phyloP scores from a whole-genome alignment of 495 filamentous ascomycete species.

The Corynascus novoguineensis region DNA sequence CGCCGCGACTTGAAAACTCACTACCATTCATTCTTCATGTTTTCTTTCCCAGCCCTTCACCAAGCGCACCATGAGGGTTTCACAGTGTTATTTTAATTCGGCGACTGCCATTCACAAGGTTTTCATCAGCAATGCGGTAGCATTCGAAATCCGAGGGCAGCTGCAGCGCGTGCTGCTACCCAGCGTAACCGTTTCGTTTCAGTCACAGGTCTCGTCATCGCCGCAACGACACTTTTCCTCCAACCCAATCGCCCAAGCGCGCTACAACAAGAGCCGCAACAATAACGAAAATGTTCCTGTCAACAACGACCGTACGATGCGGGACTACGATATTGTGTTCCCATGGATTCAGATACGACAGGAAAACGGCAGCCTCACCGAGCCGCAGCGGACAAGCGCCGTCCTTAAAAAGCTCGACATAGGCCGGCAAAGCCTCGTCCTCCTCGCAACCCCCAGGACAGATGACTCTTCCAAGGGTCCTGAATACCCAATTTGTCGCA shows the following conservation, averaged over 20 bases:
- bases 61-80: slow-evolving; percentile 28
- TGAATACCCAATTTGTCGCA: slow-evolving; percentile 57
- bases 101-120: slow-evolving; percentile 36
- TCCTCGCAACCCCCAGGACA: slow-evolving; percentile 43
- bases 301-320: background rate
- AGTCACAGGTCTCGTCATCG: background rate
- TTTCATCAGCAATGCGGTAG: slow-evolving; percentile 29
- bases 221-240: slow-evolving; percentile 10
- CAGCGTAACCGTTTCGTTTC: background rate
- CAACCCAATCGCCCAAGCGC: background rate
- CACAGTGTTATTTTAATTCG: slow-evolving; percentile 37
- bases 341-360: slow-evolving; percentile 51
- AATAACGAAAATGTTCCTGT: background rate
- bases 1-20: background rate
- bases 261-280: background rate
- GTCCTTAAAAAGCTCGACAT: slow-evolving; percentile 48
- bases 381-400: slow-evolving; percentile 35
- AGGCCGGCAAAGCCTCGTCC: slow-evolving; percentile 49
- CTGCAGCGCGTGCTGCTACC: slow-evolving; percentile 22
- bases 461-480: background rate
- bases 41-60: background rate
- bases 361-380: slow-evolving; percentile 43
- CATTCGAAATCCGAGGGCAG: background rate
- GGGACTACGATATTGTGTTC: slow-evolving; percentile 53
- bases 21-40: background rate